Conservation (phyloP, 352 stramenopile species). For the Thalassiosira hispida region DNA sequence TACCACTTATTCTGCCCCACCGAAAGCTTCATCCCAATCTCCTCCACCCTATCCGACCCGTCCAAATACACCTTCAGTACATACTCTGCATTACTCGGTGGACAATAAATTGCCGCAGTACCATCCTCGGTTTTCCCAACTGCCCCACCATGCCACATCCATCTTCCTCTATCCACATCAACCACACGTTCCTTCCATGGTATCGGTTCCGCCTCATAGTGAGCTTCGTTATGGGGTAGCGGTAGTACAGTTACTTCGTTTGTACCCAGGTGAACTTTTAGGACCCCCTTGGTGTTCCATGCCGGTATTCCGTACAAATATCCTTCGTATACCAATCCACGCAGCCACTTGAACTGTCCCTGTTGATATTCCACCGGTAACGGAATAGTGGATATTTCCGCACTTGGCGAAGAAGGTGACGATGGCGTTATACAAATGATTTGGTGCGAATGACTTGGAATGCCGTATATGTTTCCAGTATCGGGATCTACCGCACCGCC, state of each 20-base stretch:
- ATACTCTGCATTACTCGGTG: slow-evolving; percentile 44
- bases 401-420: slow-evolving; percentile 14
- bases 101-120: slow-evolving; percentile 42
- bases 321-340: slow-evolving; percentile 72
- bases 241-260: slow-evolving; percentile 23
- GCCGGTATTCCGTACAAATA: slow-evolving; percentile 80
- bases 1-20: slow-evolving; percentile 58
- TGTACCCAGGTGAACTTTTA: slow-evolving; percentile 34
- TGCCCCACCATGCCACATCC: slow-evolving; percentile 55
- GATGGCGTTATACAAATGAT: slow-evolving; percentile 18
- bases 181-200: slow-evolving; percentile 7
- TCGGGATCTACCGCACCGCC: slow-evolving; percentile 38
- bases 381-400: slow-evolving; percentile 63
- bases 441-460: slow-evolving; percentile 32
- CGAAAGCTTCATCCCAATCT: slow-evolving; percentile 34
- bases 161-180: slow-evolving; percentile 37
- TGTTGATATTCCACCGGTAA: slow-evolving; percentile 61
- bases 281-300: slow-evolving; percentile 48
- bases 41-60: slow-evolving; percentile 28
- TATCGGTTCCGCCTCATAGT: slow-evolving; percentile 28
- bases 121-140: slow-evolving; percentile 9
- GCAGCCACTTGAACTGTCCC: slow-evolving; percentile 76
- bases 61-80: slow-evolving; percentile 51
- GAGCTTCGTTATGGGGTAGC: slow-evolving; percentile 12
- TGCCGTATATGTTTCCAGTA: slow-evolving; percentile 46